A percentile compares a stretch with the other conserved stretches of the same genome.
Conservation (phyloP, 2,329 filamentous ascomycete genomes). For the Verticillium isaacii region DNA sequence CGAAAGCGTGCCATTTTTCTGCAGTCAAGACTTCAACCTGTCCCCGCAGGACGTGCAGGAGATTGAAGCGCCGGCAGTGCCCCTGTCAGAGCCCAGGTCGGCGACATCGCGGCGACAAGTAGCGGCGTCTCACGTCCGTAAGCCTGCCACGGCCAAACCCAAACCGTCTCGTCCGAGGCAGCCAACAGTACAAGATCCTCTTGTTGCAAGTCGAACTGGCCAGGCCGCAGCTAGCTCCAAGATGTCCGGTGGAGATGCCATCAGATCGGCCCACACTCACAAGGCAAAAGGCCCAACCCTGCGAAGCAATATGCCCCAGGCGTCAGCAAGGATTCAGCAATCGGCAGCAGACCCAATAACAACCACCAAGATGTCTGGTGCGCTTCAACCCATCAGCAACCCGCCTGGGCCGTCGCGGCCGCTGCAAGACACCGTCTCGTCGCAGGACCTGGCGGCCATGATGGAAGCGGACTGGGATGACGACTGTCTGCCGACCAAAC, state of each 20-base stretch:
- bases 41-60: conserved; percentile 44
- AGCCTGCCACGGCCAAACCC: too few species aligned
- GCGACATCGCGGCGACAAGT: not conserved
- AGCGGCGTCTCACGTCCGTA: not conserved
- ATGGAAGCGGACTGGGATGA: not conserved
- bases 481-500: not conserved
- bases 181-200: not conserved
- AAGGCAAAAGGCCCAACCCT: not conserved
- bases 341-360: not conserved
- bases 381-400: not conserved
- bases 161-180: too few species aligned
- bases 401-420: not conserved
- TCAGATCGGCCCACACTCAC: not conserved
- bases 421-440: conserved; percentile 4
- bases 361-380: not conserved
- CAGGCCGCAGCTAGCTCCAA: not conserved
- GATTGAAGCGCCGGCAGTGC: conserved; percentile 24
- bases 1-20: conserved; percentile 26
- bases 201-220: not conserved
- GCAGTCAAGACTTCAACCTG: conserved; percentile 39
- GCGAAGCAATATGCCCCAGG: too few species aligned
- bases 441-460: conserved; percentile 1
- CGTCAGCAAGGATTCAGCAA: not conserved
- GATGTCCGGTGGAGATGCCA: not conserved
- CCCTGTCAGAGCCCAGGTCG: not conserved